Conservation (phyloP, 352 stramenopile genomes). For the Thraustotheca clavata region DNA sequence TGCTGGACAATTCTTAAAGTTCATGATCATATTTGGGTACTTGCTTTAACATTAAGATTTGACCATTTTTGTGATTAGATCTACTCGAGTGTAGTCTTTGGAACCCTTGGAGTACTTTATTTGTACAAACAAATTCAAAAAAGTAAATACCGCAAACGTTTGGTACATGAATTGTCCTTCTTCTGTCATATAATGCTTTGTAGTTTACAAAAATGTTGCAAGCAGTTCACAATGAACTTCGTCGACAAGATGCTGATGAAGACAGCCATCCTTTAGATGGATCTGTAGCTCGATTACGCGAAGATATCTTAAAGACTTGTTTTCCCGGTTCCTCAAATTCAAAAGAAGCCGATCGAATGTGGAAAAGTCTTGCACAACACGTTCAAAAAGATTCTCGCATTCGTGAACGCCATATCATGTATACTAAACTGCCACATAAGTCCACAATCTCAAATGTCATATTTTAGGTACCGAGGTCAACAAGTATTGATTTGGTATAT, state of each 20-base stretch:
- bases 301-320: background rate
- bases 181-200: background rate
- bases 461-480: constrained; percentile 6
- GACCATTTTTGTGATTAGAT: background rate
- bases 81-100: background rate
- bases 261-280: constrained; percentile 15
- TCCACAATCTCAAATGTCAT: background rate
- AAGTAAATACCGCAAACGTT: background rate
- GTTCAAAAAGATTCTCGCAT: constrained; percentile 4
- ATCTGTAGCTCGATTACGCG: background rate
- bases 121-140: background rate
- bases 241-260: background rate
- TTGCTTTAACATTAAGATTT: background rate
- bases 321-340: background rate
- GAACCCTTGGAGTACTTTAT: background rate
- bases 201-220: constrained; percentile 10
- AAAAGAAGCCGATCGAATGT: background rate
- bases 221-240: background rate
- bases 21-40: background rate
- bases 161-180: background rate
- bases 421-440: background rate
- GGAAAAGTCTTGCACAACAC: background rate
- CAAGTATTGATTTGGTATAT: constrained; percentile 20
- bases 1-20: background rate
- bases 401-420: constrained; percentile 17